Base-by-base conservation (phyloP, 2,329 filamentous ascomycete genomes). In the Paramyrothecium roridum region DNA sequence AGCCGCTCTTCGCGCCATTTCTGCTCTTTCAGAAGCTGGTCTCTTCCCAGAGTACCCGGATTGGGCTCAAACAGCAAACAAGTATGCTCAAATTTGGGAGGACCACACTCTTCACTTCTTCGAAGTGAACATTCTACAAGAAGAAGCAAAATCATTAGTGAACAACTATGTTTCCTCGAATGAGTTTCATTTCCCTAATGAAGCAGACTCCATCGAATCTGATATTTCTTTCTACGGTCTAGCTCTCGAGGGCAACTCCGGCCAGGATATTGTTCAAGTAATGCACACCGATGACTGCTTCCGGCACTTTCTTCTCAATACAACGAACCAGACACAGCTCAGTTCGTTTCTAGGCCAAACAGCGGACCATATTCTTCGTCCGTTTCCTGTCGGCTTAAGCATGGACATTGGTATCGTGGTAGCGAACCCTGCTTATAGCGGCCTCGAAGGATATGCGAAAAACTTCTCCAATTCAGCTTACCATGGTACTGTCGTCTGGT, bases 201-300 rank as follows among this genome's bases (percentile, higher is more conserved):
- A 83, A 51, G 65, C 68, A 0, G 69, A 70, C 13, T 67, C 65
- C 7, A 74, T 80, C 57, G 68, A 74, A 33, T 67, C 67, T 0
- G 55, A 46, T 10, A 30, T 86, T 1, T 69, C 70, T 1, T 85
- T 82, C 68, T 80, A 87, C 57, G 82, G 78, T 4, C 65, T 88
- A 2, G 74, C 84, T 0, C 76, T 88, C 0, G 76, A 85, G 3
- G 83, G 79, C 2, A 74, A 78, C 55, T 68, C 77, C 49, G 70
- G 78, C 21, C 73, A 80, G 26, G 64, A 75, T 2, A 66, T 80
- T 17, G 81, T 87, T 1, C 71, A 74, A 26, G 76, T 87, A 19
- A 83, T 86, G 75, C 84, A 88, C 65, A 85, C 82, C 0, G 85
- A 88, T 58, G 81, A 84, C 56, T 84, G 80, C 52, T 88, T 87